These are phyloP conservation scores for Mortierella sp. DNA, from an alignment of 371 early-diverging fungal species.

Conservation along the genomic window DNA sequence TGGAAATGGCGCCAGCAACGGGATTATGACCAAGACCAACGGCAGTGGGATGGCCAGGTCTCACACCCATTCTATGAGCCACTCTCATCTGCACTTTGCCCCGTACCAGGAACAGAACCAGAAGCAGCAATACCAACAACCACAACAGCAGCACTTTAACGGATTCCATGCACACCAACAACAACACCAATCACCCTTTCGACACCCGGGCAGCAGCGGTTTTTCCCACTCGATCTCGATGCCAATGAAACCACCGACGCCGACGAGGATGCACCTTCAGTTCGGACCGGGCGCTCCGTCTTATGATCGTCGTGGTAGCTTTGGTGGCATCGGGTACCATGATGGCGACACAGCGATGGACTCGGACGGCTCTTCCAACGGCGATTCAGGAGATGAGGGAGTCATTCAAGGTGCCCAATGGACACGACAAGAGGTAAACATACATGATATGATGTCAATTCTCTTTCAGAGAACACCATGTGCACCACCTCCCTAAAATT, in stretches of 20 bases:
- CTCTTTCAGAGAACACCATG: not conserved
- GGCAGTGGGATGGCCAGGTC: not conserved
- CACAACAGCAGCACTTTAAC: slow-evolving; percentile 8
- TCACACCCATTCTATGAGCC: slow-evolving; percentile 23
- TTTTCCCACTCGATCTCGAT: not conserved
- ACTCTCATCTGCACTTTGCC: slow-evolving; percentile 10
- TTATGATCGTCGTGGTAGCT: not conserved
- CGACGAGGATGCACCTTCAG: slow-evolving; percentile 1
- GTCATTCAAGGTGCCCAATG: slow-evolving; percentile 4
- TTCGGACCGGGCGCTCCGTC: slow-evolving; percentile 1
- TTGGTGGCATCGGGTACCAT: not conserved
- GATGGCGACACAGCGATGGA: slow-evolving; percentile 12
- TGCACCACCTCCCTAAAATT: not conserved
- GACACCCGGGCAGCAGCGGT: not conserved
- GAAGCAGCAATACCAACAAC: slow-evolving; percentile 14
- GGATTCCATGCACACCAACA: not conserved
- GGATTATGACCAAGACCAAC: not conserved
- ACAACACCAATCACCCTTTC: not conserved
- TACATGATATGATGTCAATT: not conserved
- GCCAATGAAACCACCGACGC: slow-evolving; percentile 3
- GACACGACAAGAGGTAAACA: slow-evolving; percentile 29
- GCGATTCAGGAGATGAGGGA: slow-evolving; percentile 17
- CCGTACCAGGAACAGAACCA: slow-evolving; percentile 5
- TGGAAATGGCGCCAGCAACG: not conserved
- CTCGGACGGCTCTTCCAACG: slow-evolving; percentile 17